Conservation (phyloP, 192 early-diverging fungal genomes). For the Backusella morwellensis region DNA sequence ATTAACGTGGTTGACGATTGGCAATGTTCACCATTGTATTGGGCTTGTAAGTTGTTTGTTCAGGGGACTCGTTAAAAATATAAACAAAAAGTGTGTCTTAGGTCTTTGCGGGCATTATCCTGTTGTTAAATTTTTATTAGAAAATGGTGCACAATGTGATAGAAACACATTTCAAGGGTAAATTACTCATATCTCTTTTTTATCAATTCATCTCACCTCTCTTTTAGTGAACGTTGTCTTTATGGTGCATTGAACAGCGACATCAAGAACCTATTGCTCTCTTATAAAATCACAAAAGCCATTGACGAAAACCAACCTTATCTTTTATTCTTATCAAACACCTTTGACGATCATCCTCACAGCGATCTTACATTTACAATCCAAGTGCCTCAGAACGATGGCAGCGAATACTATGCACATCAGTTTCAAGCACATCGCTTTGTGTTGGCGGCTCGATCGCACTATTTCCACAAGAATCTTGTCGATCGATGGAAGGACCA, state of each 20-base stretch:
- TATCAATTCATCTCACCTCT: background rate
- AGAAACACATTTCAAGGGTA: conserved; percentile 54
- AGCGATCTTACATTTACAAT: background rate
- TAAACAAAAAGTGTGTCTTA: background rate
- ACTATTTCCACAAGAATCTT: conserved; percentile 35
- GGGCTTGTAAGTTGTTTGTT: conserved; percentile 25
- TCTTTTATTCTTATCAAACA: conserved; percentile 19
- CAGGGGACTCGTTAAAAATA: background rate
- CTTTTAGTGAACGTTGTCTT: conserved; percentile 37
- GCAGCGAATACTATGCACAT: conserved; percentile 3
- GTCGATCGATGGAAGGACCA: conserved; percentile 17
- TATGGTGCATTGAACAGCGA: conserved; percentile 47
- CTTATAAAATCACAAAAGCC: conserved; percentile 47
- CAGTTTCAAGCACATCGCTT: conserved; percentile 42
- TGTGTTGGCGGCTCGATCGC: conserved; percentile 39
- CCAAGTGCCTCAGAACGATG: background rate
- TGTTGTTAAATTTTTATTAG: conserved; percentile 43
- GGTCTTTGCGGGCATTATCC: conserved; percentile 45
- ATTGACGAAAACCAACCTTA: conserved; percentile 39
- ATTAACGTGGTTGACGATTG: conserved; percentile 48
- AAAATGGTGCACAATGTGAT: conserved; percentile 49
- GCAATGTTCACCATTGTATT: conserved; percentile 49
- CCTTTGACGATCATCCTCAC: conserved; percentile 23
- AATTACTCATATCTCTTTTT: conserved; percentile 10
- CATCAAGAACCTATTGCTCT: conserved; percentile 40